A percentile compares a stretch with the other conserved stretches of the same genome.
Conservation (phyloP, 495 filamentous ascomycete genomes). For the Bryoglossum gracile region DNA sequence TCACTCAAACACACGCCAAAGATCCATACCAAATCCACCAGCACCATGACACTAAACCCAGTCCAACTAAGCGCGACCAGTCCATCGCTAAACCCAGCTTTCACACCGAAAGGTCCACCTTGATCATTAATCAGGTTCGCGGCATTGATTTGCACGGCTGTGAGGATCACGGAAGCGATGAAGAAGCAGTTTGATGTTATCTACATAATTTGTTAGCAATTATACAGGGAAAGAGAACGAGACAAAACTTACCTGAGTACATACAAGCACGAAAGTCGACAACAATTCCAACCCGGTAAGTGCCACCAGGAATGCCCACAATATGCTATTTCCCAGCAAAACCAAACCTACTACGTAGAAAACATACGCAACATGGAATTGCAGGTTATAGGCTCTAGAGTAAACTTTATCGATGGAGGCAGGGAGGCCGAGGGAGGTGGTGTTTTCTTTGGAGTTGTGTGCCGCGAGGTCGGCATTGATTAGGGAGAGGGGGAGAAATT, state of each 20-base stretch:
- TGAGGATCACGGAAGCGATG: not conserved
- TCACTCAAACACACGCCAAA: not conserved
- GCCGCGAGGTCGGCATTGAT: not conserved
- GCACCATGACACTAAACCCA: conserved; percentile 32
- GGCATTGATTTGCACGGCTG: not conserved
- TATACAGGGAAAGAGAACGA: too few species aligned
- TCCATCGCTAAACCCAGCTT: not conserved
- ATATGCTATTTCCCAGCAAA: not conserved
- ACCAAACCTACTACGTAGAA: conserved; percentile 4
- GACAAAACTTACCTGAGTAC: not conserved
- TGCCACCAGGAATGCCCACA: not conserved
- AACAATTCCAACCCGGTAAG: not conserved
- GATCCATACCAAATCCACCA: not conserved
- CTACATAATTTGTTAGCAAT: too few species aligned
- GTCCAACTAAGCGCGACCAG: conserved; percentile 9
- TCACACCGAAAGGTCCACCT: not conserved
- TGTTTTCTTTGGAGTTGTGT: not conserved
- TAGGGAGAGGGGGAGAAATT: conserved; percentile 1
- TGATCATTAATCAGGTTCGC: conserved; percentile 2
- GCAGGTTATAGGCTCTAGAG: not conserved
- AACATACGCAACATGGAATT: conserved; percentile 2
- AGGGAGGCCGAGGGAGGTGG: conserved; percentile 2
- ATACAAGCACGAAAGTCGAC: not conserved
- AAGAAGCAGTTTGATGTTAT: too few species aligned
- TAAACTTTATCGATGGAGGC: not conserved